Base-by-base conservation (phyloP, 2,329 filamentous ascomycete species). In the Dactylellina leptospora region DNA sequence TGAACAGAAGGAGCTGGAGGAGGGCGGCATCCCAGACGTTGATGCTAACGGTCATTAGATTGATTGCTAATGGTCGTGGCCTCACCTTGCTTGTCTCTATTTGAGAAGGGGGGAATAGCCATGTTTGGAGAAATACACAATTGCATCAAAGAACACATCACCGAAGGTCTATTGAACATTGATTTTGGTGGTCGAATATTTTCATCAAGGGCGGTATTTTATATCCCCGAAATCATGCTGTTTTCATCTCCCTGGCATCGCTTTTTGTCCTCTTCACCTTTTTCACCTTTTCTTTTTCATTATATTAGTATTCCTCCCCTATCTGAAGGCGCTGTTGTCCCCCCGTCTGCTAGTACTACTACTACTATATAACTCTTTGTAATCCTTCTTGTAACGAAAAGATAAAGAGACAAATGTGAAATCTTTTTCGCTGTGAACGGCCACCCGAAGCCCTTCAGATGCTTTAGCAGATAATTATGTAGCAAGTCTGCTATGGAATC, bases 1-100 rank as follows among this genome's bases (percentile, higher is more conserved):
- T 66, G 76, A 77, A 64, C 69, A 73, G 30, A 73, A 68, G 54
- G 69, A 66, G 33, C n/a, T 73, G 61, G 61, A 73, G 16, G 61
- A 73, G 18, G 62, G 45, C 16, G 61, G 61, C 33, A 68, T 68
- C 20, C 62, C 69, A 27, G 69, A 73, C 55, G 22, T 18, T 27
- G 64, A 66, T 18, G 40, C 51, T n/a, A 69, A 63, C 30, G 58
- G 70, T 45, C 71, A 64, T 23, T 70, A 69, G 53, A 56, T 45
- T 18, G 28, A 36, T 54, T 56, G 33, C 40, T 50, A 9, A 28
- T 55, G 40, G 42, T 51, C 23, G 36, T 25, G 38, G 48, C 13
- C 30, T 6, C 30, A 33, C 30, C 13, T 45, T 44, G 30, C 44
- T 58, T 36, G 33, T 20, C 47, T 22, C n/a, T 28, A 33, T 16